Evolutionary conservation across 192 early-diverging fungal genomes (phyloP).

Genomic region (Backusella parvicylindrica): DNA sequence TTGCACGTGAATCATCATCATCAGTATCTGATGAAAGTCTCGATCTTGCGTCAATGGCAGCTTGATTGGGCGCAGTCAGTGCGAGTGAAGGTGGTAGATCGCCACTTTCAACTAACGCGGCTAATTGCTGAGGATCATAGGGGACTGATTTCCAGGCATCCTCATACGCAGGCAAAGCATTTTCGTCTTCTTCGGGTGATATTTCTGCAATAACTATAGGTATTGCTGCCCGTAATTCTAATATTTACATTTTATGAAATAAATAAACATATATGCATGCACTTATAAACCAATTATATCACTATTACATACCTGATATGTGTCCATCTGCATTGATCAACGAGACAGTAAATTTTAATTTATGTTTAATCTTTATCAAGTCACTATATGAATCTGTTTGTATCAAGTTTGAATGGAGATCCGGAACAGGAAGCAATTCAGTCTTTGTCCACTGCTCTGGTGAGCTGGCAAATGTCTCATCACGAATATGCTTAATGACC

Average conservation of each 20-base stretch:
- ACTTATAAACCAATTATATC: not conserved
- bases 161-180: conserved; percentile 28
- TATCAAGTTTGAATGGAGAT: not conserved
- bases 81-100: conserved; percentile 20
- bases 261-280: not conserved
- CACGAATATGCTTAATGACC: conserved; percentile 7
- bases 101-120: conserved; percentile 12
- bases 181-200: conserved; percentile 21
- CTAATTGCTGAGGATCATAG: conserved; percentile 25
- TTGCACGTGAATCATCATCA: not conserved
- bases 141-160: conserved; percentile 29
- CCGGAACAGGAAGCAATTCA: conserved; percentile 18
- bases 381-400: conserved; percentile 30
- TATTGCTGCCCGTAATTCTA: conserved; percentile 33
- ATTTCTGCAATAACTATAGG: conserved; percentile 30
- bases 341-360: conserved; percentile 33
- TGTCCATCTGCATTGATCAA: conserved; percentile 35
- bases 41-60: conserved; percentile 12
- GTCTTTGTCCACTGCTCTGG: conserved; percentile 19
- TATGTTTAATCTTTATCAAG: conserved; percentile 35
- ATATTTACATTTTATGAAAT: not conserved
- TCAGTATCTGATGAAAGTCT: conserved; percentile 1
- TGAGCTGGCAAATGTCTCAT: not conserved
- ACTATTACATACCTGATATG: conserved; percentile 27
- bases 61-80: conserved; percentile 20